A percentile compares a stretch with the other conserved stretches of the same genome.
These are phyloP conservation scores for Phytophthora ramorum DNA, from an alignment of 352 stramenopile genomes.

Conservation along the genomic window DNA sequence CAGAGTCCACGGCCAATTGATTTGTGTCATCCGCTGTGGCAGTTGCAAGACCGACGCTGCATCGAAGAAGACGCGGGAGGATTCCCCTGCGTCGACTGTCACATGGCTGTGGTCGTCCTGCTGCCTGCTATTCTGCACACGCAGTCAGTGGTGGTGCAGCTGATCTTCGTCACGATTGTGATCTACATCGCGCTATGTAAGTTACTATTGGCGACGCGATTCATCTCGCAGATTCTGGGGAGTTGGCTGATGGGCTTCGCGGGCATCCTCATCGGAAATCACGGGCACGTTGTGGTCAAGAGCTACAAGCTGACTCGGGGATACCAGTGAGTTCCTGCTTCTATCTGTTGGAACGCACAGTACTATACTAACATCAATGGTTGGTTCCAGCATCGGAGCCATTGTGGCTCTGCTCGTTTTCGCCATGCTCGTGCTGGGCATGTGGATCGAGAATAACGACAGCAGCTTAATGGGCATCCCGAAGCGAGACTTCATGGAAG, in stretches of 20 bases:
- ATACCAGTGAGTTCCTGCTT: conserved; percentile 44
- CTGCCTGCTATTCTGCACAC: conserved; percentile 60
- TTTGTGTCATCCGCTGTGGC: conserved; percentile 42
- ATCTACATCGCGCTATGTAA: conserved; percentile 46
- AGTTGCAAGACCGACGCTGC: conserved; percentile 30
- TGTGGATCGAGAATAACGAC: conserved; percentile 83
- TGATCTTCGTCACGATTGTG: conserved; percentile 25
- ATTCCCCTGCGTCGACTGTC: conserved; percentile 77
- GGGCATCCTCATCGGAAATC: conserved; percentile 63
- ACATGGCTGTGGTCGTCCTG: conserved; percentile 80
- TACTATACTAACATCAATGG: conserved; percentile 1
- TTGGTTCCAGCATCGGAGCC: conserved; percentile 38
- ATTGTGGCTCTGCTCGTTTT: conserved; percentile 59
- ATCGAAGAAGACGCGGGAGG: conserved; percentile 57
- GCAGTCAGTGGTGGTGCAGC: conserved; percentile 34
- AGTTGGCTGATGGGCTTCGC: conserved; percentile 70
- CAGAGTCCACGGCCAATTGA: conserved; percentile 61
- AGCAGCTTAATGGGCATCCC: conserved; percentile 67
- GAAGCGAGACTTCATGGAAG: conserved; percentile 67
- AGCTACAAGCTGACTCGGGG: conserved; percentile 51
- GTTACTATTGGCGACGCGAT: conserved; percentile 57
- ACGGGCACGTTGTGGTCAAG: conserved; percentile 57
- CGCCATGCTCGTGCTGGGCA: conserved; percentile 57
- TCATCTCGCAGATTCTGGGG: conserved; percentile 61
- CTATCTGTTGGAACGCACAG: neutral